phyloP scores from a whole-genome alignment of 495 filamentous ascomycete genomes.

The Penicillium pulvis region DNA sequence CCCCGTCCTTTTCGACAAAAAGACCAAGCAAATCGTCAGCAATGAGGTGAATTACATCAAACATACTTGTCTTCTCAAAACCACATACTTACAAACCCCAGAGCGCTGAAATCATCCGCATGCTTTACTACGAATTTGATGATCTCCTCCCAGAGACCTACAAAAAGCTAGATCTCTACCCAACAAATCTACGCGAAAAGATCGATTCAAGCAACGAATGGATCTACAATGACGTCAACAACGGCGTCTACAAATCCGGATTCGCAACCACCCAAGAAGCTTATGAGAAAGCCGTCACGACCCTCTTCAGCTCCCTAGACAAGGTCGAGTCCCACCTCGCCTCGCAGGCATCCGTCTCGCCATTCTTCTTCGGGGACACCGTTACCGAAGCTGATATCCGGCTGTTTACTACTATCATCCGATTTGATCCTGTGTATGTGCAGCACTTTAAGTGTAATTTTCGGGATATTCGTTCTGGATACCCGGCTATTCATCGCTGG shows the following conservation, averaged over 20 bases:
- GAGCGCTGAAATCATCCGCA: conserved; percentile 63
- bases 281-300: conserved; percentile 67
- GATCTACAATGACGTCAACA: conserved; percentile 85
- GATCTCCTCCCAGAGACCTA: conserved; percentile 58
- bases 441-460: conserved; percentile 96
- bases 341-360: conserved; percentile 44
- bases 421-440: conserved; percentile 88
- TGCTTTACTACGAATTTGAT: conserved; percentile 77
- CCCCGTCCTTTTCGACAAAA: conserved; percentile 64
- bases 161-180: conserved; percentile 66
- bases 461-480: conserved; percentile 77
- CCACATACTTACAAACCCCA: conserved; percentile 14
- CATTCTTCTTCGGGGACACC: conserved; percentile 66
- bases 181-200: conserved; percentile 53
- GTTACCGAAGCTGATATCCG: conserved; percentile 84
- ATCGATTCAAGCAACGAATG: conserved; percentile 81
- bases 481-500: conserved; percentile 69
- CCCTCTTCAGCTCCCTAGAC: conserved; percentile 73
- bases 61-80: neutral
- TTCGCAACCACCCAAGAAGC: conserved; percentile 77
- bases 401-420: conserved; percentile 78
- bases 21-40: conserved; percentile 57
- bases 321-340: conserved; percentile 67
- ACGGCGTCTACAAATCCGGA: conserved; percentile 80
- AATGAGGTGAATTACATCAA: conserved; percentile 47